Conservation (phyloP, 2,329 filamentous ascomycete genomes). For the Didymella pomorum region DNA sequence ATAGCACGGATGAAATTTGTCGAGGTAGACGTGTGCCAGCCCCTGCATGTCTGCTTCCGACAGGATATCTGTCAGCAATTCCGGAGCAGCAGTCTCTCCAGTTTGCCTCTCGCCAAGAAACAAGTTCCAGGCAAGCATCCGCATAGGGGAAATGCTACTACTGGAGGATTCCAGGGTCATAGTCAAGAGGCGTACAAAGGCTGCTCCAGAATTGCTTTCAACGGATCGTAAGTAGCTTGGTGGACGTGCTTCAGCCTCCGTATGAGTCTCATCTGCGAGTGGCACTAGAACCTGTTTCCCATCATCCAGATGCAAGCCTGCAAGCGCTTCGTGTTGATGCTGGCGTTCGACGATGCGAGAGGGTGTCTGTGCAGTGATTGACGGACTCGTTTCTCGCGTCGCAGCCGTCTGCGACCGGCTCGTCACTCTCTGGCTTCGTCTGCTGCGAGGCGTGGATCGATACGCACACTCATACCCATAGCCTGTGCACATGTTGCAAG, state of each 20-base stretch:
- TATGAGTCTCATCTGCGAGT: too few species aligned
- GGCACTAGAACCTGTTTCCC: neutral
- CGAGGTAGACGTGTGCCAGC: neutral
- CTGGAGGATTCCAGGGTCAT: slow-evolving; percentile 4
- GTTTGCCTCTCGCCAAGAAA: slow-evolving; percentile 4
- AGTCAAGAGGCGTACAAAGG: slow-evolving; percentile 8
- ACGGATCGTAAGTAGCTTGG: neutral
- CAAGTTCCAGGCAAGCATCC: slow-evolving; percentile 13
- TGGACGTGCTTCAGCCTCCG: neutral
- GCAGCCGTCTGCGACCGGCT: neutral
- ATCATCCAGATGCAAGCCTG: neutral
- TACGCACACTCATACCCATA: slow-evolving; percentile 14
- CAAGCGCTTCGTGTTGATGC: neutral
- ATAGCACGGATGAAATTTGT: slow-evolving; percentile 11
- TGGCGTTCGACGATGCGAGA: neutral
- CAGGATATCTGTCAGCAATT: neutral
- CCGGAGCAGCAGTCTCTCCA: neutral
- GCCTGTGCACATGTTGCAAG: slow-evolving; percentile 10
- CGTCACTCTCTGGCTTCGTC: neutral
- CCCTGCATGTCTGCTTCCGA: neutral
- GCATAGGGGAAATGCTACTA: slow-evolving; percentile 4
- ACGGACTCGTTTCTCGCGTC: neutral
- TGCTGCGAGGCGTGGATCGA: slow-evolving; percentile 5
- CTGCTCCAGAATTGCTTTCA: slow-evolving; percentile 8
- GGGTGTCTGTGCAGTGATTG: neutral